Evolutionary conservation across 495 filamentous ascomycete genomes (phyloP), one percentile per base, ranked within the genome.

Genomic region (Physcia stellaris): DNA sequence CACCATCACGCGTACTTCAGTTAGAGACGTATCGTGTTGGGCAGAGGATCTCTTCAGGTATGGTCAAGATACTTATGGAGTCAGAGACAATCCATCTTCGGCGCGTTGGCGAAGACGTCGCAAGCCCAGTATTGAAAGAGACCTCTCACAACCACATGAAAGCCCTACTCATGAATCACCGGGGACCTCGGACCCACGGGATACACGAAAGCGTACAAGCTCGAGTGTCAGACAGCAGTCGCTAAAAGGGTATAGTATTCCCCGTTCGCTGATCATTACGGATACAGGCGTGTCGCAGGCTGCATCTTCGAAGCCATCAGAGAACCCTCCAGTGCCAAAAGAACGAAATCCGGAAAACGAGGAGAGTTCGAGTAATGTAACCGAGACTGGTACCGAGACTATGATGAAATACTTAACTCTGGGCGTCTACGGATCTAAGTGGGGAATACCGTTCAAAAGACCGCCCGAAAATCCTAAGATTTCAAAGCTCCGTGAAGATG

Each of bases 11-110:
- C 67, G 77, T 37, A 53, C 60, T 6, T 83, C 80, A 3, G 42
- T 94, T 13, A 63, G 73, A 15, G 66, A 71, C 32, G 51, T 94
- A 6, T 77, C 79, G 6, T 68, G 72, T 23, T 95, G 87, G 87
- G 78, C 85, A 68, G 79, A 90, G 55, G 77, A 76, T 55, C 62
- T 94, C 7, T 90, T 84, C 50, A 72, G 61, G 26, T 79, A 79
- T 62, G 86, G 85, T 9, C 69, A 79, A 39, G 60, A 77, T 46
- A 74, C 85, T 13, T 94, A 92, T 57, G 87, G 86, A 17, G 74
- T 94, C 15, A 63, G 62, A 35, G 79, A 88, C 10, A 83, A 84
- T 43, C 77, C 83, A 20, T 65, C 60, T 9, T 71, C 77, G 6
- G 64, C 61, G 39, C 73, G 60, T 22, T 60, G 63, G 31, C 55